phyloP scores from a whole-genome alignment of 495 filamentous ascomycete genomes.

The Beverwykella pulmonaria region DNA sequence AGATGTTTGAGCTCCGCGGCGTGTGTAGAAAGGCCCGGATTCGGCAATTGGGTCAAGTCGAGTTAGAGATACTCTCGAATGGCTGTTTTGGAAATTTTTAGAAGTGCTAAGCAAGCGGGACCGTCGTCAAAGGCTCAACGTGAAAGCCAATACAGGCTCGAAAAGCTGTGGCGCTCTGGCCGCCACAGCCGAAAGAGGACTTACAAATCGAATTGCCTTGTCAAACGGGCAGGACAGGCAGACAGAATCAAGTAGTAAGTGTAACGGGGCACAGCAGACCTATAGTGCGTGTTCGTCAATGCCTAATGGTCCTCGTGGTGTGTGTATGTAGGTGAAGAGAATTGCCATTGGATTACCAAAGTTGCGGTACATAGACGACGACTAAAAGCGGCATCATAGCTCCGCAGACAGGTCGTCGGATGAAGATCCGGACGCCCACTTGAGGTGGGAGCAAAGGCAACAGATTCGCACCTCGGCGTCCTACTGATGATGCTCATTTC shows the following conservation, averaged over 20 bases:
- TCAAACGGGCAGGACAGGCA: constrained; percentile 25
- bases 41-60: background rate
- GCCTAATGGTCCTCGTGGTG: constrained; percentile 37
- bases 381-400: constrained; percentile 10
- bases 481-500: constrained; percentile 6
- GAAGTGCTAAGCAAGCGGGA: constrained; percentile 4
- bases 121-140: background rate
- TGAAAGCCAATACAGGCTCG: background rate
- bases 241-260: constrained; percentile 9
- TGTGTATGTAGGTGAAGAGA: constrained; percentile 8
- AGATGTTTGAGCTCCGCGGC: constrained; percentile 2
- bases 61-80: background rate
- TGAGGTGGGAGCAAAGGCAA: background rate
- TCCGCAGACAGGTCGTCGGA: constrained; percentile 17
- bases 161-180: constrained; percentile 28
- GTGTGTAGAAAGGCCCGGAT: background rate
- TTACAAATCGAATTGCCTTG: constrained; percentile 22
- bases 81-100: background rate
- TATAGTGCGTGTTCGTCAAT: constrained; percentile 10
- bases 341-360: background rate
- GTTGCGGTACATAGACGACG: background rate
- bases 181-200: constrained; percentile 32
- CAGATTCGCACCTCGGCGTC: background rate
- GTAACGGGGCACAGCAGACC: constrained; percentile 15
- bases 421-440: constrained; percentile 32